These are phyloP conservation scores for Wickerhamiella nectarea DNA, from an alignment of 805 yeast genomes.

Conservation along the genomic window DNA sequence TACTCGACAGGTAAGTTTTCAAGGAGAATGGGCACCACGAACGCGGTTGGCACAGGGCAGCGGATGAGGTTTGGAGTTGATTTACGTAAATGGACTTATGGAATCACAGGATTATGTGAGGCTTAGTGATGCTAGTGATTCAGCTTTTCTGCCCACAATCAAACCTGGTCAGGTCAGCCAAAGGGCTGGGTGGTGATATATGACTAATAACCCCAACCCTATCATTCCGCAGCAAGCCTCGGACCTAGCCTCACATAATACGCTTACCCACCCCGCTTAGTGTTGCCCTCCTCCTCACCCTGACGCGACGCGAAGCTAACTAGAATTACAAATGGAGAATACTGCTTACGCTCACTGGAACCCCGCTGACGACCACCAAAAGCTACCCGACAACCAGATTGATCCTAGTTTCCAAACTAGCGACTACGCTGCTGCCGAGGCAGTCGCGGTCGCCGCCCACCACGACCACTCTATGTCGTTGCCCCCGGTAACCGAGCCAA, in stretches of 20 bases:
- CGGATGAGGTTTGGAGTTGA: neutral
- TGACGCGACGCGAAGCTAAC: slow-evolving; percentile 5
- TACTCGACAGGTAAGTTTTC: slow-evolving; percentile 10
- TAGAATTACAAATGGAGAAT: slow-evolving; percentile 17
- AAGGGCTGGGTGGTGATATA: slow-evolving; percentile 5
- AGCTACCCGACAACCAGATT: slow-evolving; percentile 21
- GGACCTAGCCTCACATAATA: neutral
- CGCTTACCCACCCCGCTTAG: neutral
- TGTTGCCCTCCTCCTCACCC: neutral
- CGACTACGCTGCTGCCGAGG: slow-evolving; percentile 23
- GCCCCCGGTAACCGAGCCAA: slow-evolving; percentile 22
- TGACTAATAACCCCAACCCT: slow-evolving; percentile 6
- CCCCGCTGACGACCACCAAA: slow-evolving; percentile 19
- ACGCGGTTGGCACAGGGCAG: neutral
- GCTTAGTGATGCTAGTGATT: slow-evolving; percentile 8
- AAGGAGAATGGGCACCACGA: neutral
- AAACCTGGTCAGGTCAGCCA: no score
- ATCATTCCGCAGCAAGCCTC: neutral
- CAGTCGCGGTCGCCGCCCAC: slow-evolving; percentile 23
- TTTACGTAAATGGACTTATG: slow-evolving; percentile 11
- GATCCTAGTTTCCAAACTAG: slow-evolving; percentile 22
- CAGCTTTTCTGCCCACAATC: neutral
- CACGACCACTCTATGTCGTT: slow-evolving; percentile 20
- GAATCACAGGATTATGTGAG: slow-evolving; percentile 12
- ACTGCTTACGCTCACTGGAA: slow-evolving; percentile 21